These are phyloP conservation scores for Populus tremula DNA, from an alignment of 345 rosid species.

Conservation along the genomic window DNA sequence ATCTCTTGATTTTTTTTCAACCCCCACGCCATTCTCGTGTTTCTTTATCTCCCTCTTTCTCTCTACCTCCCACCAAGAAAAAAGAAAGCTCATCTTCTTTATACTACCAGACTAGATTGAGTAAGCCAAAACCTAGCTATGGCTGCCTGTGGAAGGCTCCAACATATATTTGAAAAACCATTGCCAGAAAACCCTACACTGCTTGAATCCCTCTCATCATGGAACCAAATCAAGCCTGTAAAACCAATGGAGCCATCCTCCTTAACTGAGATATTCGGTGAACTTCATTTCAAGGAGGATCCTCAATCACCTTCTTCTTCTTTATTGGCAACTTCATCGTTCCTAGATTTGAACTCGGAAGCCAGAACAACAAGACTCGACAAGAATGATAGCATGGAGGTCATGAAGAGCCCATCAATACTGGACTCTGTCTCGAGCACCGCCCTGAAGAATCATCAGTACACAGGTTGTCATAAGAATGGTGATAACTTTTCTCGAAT, in stretches of 20 bases:
- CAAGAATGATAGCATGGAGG: slow-evolving; percentile 2
- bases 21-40: slow-evolving; percentile 30
- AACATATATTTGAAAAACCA: slow-evolving; percentile 58
- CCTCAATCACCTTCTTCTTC: slow-evolving; percentile 17
- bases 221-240: slow-evolving; percentile 51
- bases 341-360: slow-evolving; percentile 11
- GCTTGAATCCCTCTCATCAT: slow-evolving; percentile 55
- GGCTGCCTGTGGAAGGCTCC: slow-evolving; percentile 74
- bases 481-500: slow-evolving; percentile 37
- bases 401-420: slow-evolving; percentile 8
- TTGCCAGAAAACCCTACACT: slow-evolving; percentile 49
- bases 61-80: not conserved
- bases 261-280: slow-evolving; percentile 65
- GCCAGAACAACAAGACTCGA: not conserved
- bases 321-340: slow-evolving; percentile 5
- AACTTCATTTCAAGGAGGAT: slow-evolving; percentile 61
- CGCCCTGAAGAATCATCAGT: slow-evolving; percentile 8
- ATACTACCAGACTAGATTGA: not conserved
- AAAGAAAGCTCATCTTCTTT: not conserved
- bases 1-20: slow-evolving; percentile 31
- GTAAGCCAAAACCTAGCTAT: slow-evolving; percentile 29
- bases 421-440: slow-evolving; percentile 4
- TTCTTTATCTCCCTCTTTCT: slow-evolving; percentile 10
- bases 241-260: slow-evolving; percentile 46
- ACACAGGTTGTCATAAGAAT: slow-evolving; percentile 26